phyloP scores from a whole-genome alignment of 805 yeast genomes.

The Saccharomyces mikatae region DNA sequence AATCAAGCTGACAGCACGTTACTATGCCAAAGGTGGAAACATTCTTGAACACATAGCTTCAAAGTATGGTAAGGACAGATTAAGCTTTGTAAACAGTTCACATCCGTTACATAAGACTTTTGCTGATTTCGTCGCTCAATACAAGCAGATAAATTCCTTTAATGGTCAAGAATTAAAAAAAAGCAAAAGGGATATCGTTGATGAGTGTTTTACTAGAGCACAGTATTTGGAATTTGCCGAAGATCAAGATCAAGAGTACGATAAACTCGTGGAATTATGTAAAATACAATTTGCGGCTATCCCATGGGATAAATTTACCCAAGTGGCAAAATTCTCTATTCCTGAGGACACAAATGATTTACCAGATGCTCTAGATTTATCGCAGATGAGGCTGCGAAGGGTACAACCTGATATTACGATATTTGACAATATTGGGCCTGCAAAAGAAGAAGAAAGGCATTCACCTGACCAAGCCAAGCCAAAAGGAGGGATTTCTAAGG shows the following conservation, averaged over 20 bases:
- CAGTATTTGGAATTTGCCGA: conserved; percentile 37
- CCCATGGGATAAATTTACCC: conserved; percentile 79
- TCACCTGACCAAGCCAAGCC: background rate
- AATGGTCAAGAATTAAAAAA: conserved; percentile 21
- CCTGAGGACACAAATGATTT: background rate
- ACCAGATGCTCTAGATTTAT: background rate
- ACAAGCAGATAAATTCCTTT: conserved; percentile 30
- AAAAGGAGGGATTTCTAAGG: conserved; percentile 2
- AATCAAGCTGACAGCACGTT: conserved; percentile 64
- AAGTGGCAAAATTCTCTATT: conserved; percentile 40
- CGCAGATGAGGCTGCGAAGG: background rate
- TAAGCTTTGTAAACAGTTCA: conserved; percentile 51
- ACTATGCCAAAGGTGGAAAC: background rate
- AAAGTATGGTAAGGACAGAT: conserved; percentile 39
- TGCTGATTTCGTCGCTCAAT: conserved; percentile 46
- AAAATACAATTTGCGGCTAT: conserved; percentile 59
- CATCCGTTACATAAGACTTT: conserved; percentile 58
- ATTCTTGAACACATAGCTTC: background rate
- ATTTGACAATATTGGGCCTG: background rate
- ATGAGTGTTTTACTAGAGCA: conserved; percentile 47
- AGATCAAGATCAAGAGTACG: conserved; percentile 31
- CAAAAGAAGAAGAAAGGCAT: background rate
- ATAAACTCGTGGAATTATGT: conserved; percentile 28
- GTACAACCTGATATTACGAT: background rate
- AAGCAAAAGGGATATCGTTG: conserved; percentile 35